A percentile compares a stretch with the other conserved stretches of the same genome.
These are phyloP conservation scores for Clathrospora elynae DNA, from an alignment of 2,329 filamentous ascomycete genomes.

Conservation along the genomic window DNA sequence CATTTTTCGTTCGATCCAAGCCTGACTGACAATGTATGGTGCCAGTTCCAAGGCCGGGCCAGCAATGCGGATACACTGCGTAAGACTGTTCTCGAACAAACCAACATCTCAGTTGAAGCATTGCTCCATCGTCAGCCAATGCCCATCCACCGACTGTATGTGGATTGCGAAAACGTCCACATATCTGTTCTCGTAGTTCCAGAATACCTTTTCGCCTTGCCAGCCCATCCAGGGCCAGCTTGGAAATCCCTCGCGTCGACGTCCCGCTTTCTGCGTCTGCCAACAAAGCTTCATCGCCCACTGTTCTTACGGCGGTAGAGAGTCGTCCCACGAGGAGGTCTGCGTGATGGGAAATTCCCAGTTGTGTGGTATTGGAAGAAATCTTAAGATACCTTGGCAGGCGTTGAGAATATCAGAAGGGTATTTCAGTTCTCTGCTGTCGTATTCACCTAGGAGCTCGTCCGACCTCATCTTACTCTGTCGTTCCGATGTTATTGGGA, in stretches of 20 bases:
- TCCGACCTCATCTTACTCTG: not conserved
- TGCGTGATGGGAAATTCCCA: not conserved
- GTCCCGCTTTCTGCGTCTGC: no score
- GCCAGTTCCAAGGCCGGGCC: no score
- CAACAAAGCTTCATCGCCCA: no score
- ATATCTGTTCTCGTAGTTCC: not conserved
- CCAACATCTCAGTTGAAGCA: no score
- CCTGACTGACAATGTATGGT: not conserved
- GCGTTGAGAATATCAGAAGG: not conserved
- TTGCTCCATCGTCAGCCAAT: no score
- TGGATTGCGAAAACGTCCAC: not conserved
- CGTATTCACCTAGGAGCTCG: not conserved
- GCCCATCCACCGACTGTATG: not conserved
- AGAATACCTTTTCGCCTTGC: not conserved
- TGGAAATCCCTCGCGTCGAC: not conserved
- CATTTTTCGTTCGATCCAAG: constrained; percentile 1
- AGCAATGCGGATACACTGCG: no score
- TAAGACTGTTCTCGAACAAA: no score
- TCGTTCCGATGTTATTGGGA: constrained; percentile 1
- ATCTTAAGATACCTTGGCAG: constrained; percentile 1
- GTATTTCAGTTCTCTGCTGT: not conserved
- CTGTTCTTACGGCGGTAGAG: no score
- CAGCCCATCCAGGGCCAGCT: constrained; percentile 2
- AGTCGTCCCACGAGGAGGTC: not conserved
- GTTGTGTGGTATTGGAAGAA: constrained; percentile 1